Evolutionary conservation across 257 asterid species (phyloP).

Genomic region (Solanum tacnaense): DNA sequence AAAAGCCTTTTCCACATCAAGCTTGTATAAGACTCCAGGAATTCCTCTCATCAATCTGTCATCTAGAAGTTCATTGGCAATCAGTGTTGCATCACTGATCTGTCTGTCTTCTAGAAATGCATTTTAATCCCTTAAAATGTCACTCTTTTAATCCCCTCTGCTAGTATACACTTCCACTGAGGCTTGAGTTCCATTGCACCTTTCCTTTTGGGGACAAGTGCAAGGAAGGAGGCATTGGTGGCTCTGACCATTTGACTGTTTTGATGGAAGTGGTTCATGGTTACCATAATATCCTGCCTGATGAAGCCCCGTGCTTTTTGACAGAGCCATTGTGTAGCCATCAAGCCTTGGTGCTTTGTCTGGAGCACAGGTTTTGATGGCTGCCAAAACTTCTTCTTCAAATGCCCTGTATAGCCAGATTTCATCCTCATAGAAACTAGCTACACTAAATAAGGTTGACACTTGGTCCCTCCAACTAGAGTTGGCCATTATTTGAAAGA

Average conservation of each 20-base stretch:
- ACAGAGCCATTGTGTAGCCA: background rate
- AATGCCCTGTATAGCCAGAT: background rate
- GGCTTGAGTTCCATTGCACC: background rate
- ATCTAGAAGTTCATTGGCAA: background rate
- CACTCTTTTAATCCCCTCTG: background rate
- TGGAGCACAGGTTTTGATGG: background rate
- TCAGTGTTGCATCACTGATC: background rate
- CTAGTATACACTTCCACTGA: background rate
- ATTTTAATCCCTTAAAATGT: background rate
- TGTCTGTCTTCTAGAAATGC: background rate
- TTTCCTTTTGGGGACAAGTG: background rate
- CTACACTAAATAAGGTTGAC: background rate
- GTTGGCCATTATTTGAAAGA: background rate
- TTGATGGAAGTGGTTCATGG: background rate
- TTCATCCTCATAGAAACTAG: background rate
- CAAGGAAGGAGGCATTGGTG: background rate
- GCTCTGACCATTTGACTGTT: background rate
- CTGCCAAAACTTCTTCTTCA: background rate
- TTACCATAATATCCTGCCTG: background rate
- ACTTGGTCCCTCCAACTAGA: background rate
- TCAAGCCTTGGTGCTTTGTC: background rate
- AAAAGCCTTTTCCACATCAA: background rate
- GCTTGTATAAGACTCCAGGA: background rate
- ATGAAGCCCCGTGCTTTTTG: background rate
- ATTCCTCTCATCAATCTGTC: background rate